Conservation (phyloP, 345 rosid genomes). For the Eucalyptus decipiens region DNA sequence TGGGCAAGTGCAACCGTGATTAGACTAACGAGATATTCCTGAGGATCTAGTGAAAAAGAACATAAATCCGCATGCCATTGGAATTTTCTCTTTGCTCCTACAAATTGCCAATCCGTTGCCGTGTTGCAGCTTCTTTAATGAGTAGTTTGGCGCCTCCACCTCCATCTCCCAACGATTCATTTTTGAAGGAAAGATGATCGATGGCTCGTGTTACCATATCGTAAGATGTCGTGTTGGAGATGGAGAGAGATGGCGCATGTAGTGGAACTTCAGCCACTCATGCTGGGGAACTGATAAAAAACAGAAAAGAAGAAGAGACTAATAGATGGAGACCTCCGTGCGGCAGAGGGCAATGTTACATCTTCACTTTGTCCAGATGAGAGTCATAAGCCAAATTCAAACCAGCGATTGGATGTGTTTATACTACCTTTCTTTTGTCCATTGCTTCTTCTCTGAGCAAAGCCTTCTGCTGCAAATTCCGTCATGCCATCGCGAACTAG, state of each 20-base stretch:
- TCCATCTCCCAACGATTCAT: neutral
- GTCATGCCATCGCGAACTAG: neutral
- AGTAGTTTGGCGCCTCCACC: neutral
- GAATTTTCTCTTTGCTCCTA: neutral
- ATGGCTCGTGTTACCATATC: neutral
- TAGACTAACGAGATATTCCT: neutral
- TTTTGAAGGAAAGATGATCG: neutral
- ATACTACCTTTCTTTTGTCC: neutral
- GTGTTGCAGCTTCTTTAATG: neutral
- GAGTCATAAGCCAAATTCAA: neutral
- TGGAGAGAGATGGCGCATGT: neutral
- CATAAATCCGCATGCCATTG: neutral
- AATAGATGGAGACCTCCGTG: neutral
- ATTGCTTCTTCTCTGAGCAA: neutral
- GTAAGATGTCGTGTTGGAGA: neutral
- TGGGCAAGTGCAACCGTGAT: neutral
- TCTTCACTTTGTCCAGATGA: neutral
- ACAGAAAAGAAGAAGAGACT: neutral
- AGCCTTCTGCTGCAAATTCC: neutral
- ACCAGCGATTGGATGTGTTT: neutral
- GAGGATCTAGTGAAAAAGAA: neutral
- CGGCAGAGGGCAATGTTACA: neutral
- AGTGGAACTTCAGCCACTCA: neutral
- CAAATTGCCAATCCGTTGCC: neutral
- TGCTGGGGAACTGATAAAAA: neutral